These are phyloP conservation scores for Microsporum ferrugineum DNA, from an alignment of 2,329 filamentous ascomycete species.

Conservation along the genomic window DNA sequence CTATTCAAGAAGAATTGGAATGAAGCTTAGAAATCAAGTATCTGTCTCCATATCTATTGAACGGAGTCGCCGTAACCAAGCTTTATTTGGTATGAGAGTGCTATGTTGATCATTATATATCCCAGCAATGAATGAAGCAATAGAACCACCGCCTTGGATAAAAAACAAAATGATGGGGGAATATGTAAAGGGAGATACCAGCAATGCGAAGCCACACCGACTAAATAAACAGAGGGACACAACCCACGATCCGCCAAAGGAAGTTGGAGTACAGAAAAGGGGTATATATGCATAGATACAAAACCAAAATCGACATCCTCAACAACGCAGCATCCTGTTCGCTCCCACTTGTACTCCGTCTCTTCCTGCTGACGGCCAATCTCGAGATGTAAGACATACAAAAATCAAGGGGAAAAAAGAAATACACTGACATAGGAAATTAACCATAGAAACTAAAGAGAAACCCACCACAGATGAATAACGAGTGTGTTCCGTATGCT, in stretches of 20 bases:
- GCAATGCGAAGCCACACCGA: neutral
- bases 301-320: neutral
- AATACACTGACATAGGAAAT: neutral
- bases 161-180: neutral
- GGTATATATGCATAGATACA: conserved; percentile 1
- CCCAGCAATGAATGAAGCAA: neutral
- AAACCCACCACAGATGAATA: neutral
- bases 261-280: neutral
- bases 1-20: neutral
- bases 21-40: neutral
- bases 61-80: neutral
- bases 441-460: neutral
- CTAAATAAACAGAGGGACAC: neutral
- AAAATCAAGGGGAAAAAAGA: neutral
- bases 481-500: neutral
- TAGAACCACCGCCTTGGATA: neutral
- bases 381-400: neutral
- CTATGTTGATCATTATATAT: neutral
- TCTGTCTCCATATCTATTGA: neutral
- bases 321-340: neutral
- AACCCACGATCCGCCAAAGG: neutral
- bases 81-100: neutral
- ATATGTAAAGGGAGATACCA: neutral
- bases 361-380: neutral
- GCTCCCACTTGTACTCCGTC: conserved; percentile 3